A percentile compares a stretch with the other conserved stretches of the same genome.
These are phyloP conservation scores for Monosporascus ibericus DNA, from an alignment of 2,329 filamentous ascomycete species.

Conservation along the genomic window DNA sequence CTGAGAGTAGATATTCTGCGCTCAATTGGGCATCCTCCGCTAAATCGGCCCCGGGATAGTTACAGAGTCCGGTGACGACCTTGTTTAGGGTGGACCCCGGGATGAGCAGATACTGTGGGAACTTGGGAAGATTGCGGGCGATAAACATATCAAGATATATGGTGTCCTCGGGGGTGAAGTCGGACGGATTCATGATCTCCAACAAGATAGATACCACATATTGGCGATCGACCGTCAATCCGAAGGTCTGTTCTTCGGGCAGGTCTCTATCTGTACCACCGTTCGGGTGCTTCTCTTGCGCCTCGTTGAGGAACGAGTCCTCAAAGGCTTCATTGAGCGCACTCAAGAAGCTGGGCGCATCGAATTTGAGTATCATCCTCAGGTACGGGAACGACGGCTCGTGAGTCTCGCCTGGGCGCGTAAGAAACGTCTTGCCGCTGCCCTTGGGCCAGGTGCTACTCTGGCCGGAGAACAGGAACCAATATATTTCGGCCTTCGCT, in stretches of 20 bases:
- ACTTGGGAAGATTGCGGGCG: slow-evolving; percentile 91
- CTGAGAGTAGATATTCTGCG: slow-evolving; percentile 86
- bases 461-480: slow-evolving; percentile 86
- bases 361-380: slow-evolving; percentile 76
- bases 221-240: slow-evolving; percentile 76
- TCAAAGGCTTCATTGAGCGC: slow-evolving; percentile 97
- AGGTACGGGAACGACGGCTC: slow-evolving; percentile 83
- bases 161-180: slow-evolving; percentile 74
- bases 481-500: slow-evolving; percentile 86
- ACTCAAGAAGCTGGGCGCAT: slow-evolving; percentile 87
- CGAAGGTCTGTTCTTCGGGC: slow-evolving; percentile 60
- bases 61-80: slow-evolving; percentile 76
- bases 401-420: slow-evolving; percentile 45
- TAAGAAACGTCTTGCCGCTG: slow-evolving; percentile 54
- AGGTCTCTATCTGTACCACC: slow-evolving; percentile 45
- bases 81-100: slow-evolving; percentile 79
- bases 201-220: slow-evolving; percentile 87
- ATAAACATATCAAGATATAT: slow-evolving; percentile 99
- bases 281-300: slow-evolving; percentile 55
- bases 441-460: slow-evolving; percentile 68
- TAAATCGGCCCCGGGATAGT: slow-evolving; percentile 73
- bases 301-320: slow-evolving; percentile 84
- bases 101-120: slow-evolving; percentile 88
- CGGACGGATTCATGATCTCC: slow-evolving; percentile 75
- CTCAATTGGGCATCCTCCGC: slow-evolving; percentile 95